phyloP scores from a whole-genome alignment of 2,329 filamentous ascomycete genomes.

The Fusarium xylarioides region DNA sequence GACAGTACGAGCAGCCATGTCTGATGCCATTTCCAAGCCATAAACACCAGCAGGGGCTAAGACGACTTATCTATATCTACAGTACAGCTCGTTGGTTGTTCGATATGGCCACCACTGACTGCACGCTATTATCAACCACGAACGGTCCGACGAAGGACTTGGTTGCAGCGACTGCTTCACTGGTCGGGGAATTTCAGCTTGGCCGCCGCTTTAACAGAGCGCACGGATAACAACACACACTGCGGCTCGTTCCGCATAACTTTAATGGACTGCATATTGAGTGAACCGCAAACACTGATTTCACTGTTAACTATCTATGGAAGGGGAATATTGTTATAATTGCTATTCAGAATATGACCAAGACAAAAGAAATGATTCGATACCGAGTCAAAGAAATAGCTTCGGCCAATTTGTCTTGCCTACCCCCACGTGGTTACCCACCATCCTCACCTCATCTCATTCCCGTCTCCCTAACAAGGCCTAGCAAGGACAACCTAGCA shows the following conservation, averaged over 20 bases:
- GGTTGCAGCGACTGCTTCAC: not conserved
- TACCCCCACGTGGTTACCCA: slow-evolving; percentile 34
- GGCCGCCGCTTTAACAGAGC: not conserved
- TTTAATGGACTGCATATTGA: not conserved
- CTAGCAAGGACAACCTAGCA: slow-evolving; percentile 1
- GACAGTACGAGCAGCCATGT: slow-evolving; percentile 46
- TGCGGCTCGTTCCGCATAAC: not conserved
- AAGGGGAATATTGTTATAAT: not conserved
- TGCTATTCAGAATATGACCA: slow-evolving; percentile 29
- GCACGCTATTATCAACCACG: not conserved
- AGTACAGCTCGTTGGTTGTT: not conserved
- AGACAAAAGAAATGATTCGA: slow-evolving; percentile 40
- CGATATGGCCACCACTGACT: not conserved
- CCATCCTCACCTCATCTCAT: slow-evolving; percentile 19
- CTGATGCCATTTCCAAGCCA: slow-evolving; percentile 32
- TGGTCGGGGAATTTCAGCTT: not conserved
- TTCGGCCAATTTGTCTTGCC: slow-evolving; percentile 13
- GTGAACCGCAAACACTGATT: not conserved
- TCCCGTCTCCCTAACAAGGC: not conserved
- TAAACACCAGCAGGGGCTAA: not conserved
- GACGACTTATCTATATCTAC: not conserved
- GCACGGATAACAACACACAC: not conserved
- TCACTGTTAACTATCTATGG: not conserved
- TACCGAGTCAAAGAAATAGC: not conserved
- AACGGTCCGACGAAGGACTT: not conserved